Conservation (phyloP, 768 basidiomycete genomes). For the Amanita jacksonii region DNA sequence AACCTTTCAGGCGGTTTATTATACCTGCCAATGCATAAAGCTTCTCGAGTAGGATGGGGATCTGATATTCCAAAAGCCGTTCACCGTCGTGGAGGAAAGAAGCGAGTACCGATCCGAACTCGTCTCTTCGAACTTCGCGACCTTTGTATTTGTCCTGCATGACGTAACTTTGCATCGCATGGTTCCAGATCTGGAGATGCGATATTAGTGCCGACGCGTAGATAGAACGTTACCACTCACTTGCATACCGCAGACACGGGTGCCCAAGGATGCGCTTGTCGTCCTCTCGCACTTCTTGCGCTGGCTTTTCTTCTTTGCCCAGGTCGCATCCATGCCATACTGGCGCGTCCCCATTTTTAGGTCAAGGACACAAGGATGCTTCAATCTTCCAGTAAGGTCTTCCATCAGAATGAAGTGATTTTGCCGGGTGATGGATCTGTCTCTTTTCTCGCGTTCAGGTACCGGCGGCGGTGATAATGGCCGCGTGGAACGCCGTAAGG, state of each 20-base stretch:
- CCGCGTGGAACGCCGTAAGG: constrained; percentile 16
- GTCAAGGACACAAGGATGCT: constrained; percentile 91
- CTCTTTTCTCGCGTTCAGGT: constrained; percentile 23
- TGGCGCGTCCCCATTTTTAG: constrained; percentile 99
- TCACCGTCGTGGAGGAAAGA: constrained; percentile 85
- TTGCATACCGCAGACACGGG: constrained; percentile 98
- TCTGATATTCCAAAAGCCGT: constrained; percentile 79
- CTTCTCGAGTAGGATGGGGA: constrained; percentile 85
- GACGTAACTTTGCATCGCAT: constrained; percentile 69
- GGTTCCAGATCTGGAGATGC: constrained; percentile 79
- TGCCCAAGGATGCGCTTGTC: constrained; percentile 84
- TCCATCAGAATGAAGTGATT: constrained; percentile 99
- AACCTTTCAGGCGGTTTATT: constrained; percentile 83
- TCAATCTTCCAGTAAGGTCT: constrained; percentile 88
- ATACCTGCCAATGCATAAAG: constrained; percentile 91
- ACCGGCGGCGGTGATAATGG: constrained; percentile 20
- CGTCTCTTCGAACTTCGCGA: constrained; percentile 77
- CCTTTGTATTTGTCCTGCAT: constrained; percentile 97
- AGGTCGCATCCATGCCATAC: constrained; percentile 92
- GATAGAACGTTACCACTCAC: constrained; percentile 35
- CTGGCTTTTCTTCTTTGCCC: constrained; percentile 94
- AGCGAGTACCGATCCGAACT: constrained; percentile 74
- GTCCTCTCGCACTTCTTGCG: constrained; percentile 97
- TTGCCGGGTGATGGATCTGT: constrained; percentile 63
- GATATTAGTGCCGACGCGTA: constrained; percentile 8